Percentiles rank a stretch among this genome's conserved stretches.
Conservation (phyloP, 179 eudicot species). For the Amaranthus tricolor region DNA sequence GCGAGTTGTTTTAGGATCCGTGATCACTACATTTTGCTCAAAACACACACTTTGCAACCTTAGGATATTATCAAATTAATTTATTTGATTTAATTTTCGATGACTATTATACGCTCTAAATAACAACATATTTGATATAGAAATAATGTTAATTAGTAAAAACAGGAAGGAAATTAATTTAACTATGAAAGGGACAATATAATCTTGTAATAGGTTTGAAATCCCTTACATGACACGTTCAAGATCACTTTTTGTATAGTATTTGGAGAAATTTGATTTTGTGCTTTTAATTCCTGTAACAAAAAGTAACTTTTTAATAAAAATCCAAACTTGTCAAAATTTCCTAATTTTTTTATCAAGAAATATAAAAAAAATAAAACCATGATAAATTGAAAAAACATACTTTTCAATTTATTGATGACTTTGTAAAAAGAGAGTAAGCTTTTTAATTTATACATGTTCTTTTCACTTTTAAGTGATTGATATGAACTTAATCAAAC, state of each 20-base stretch:
- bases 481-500: too few relatives aligned
- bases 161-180: background rate
- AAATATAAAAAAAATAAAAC: background rate
- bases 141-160: too few relatives aligned
- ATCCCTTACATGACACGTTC: background rate
- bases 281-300: background rate
- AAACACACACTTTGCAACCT: too few relatives aligned
- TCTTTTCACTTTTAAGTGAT: too few relatives aligned
- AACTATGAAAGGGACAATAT: background rate
- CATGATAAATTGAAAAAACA: background rate
- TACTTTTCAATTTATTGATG: background rate
- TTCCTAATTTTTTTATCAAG: background rate
- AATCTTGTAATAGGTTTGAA: background rate
- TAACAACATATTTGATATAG: too few relatives aligned
- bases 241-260: background rate
- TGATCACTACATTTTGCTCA: too few relatives aligned
- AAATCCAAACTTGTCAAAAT: background rate
- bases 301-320: background rate
- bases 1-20: too few relatives aligned
- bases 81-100: too few relatives aligned
- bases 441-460: background rate
- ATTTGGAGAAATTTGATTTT: background rate
- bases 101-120: too few relatives aligned
- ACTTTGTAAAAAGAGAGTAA: background rate
- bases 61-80: too few relatives aligned